Base-by-base conservation (phyloP, 2,329 filamentous ascomycete species). In the Epicoccum nigrum region DNA sequence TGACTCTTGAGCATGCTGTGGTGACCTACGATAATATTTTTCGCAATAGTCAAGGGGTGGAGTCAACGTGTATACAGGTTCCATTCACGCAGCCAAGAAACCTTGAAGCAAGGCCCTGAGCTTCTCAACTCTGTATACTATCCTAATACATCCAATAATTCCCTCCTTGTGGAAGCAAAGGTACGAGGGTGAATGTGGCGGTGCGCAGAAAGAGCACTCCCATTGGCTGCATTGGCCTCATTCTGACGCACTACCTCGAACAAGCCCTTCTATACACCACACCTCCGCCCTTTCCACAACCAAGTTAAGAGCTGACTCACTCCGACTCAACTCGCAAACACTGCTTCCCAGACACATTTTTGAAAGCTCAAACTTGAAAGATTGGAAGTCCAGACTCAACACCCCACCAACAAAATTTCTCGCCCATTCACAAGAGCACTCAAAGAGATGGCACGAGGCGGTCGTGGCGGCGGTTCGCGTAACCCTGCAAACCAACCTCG, bases 401-500 rank as follows among this genome's bases (percentile, higher is more conserved):
- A 16, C 13, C 1, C n/a, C 7, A n/a, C n/a, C 9, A 27, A 17
- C 25, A 65, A 60, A 50, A 69, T 66, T 62, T 43, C 51, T 20
- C 60, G 47, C 30, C 58, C 46, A 28, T 38, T 63, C 39, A 55
- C 50, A 8, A 44, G 37, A 30, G 42, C 55, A 5, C 17, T 62
- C 15, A 59, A 53, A 47, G 42, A 44, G 9, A 64, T 67, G 62
- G 65, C 54, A 15, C 55, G 67, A 60, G 62, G 68, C 45, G 68
- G 70, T 19, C 63, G 68, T 12, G 68, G 69, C 41, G 63, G 71
- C 47, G 71, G 70, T 2, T 70, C 72, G 49, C 68, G 59, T 62
- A 74, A 64, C 51, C 65, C 69, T 7, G 68, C 62, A n/a, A 68
- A 71, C 35, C 58, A 75, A 46, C 66, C 76, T 1, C 64, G 78